These are phyloP conservation scores for Graphilbum ipis-grandicollis DNA, from an alignment of 2,329 filamentous ascomycete genomes.

Conservation along the genomic window DNA sequence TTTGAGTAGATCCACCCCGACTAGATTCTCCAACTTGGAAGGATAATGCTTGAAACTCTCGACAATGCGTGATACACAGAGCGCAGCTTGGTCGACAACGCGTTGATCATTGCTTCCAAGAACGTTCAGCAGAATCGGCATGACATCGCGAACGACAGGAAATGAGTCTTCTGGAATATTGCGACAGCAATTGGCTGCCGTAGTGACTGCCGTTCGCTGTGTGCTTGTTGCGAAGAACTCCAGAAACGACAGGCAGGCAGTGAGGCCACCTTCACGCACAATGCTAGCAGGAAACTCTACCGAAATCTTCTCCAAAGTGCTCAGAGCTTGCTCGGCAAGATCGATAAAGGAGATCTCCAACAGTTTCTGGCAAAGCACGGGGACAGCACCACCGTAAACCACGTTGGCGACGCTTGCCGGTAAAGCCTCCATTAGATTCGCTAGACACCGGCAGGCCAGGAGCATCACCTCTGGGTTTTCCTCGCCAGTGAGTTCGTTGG, in stretches of 20 bases:
- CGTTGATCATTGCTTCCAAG: slow-evolving; percentile 85
- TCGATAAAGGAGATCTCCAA: slow-evolving; percentile 96
- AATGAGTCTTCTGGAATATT: slow-evolving; percentile 94
- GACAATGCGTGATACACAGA: slow-evolving; percentile 89
- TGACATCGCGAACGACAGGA: slow-evolving; percentile 77
- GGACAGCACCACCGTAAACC: slow-evolving; percentile 92
- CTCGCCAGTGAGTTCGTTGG: slow-evolving; percentile 62
- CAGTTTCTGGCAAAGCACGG: slow-evolving; percentile 84
- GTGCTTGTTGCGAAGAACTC: slow-evolving; percentile 98
- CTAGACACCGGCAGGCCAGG: slow-evolving; percentile 82
- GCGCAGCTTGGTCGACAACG: slow-evolving; percentile 88
- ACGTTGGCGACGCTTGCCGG: slow-evolving; percentile 87
- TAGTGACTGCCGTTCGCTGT: slow-evolving; percentile 89
- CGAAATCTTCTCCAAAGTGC: slow-evolving; percentile 93
- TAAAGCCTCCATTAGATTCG: slow-evolving; percentile 93
- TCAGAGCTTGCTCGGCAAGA: slow-evolving; percentile 88
- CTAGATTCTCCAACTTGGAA: slow-evolving; percentile 76
- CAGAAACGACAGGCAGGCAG: slow-evolving; percentile 86
- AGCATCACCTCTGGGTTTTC: slow-evolving; percentile 97
- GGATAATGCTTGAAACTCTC: slow-evolving; percentile 91
- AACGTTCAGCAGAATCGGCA: slow-evolving; percentile 87
- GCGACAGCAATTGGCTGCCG: slow-evolving; percentile 92
- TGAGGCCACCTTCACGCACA: slow-evolving; percentile 85
- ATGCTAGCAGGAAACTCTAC: slow-evolving; percentile 90
- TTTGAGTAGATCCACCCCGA: slow-evolving; percentile 71